Conservation (phyloP, 441 rosid species). For the Erodium moschatum region DNA sequence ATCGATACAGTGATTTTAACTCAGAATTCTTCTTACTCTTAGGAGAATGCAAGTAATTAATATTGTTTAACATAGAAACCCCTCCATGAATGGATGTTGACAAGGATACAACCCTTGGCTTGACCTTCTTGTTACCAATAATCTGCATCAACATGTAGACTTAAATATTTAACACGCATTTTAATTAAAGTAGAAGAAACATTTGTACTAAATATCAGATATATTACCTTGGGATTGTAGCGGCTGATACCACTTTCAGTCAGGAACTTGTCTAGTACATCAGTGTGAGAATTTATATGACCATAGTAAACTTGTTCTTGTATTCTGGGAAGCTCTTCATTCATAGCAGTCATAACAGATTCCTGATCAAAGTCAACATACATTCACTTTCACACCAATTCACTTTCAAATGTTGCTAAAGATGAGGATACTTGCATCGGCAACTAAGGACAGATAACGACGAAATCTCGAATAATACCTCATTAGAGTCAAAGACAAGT, state of each 20-base stretch:
- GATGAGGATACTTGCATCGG: not conserved
- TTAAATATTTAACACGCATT: slow-evolving; percentile 11
- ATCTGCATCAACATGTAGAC: slow-evolving; percentile 43
- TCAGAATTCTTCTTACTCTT: slow-evolving; percentile 48
- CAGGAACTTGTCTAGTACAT: slow-evolving; percentile 78
- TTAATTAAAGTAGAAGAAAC: slow-evolving; percentile 5
- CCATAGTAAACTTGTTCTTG: slow-evolving; percentile 97
- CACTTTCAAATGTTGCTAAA: too few relatives aligned
- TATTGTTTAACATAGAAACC: slow-evolving; percentile 52
- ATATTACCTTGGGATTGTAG: slow-evolving; percentile 75
- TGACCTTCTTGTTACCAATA: slow-evolving; percentile 50
- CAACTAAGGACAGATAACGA: not conserved
- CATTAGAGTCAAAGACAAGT: slow-evolving; percentile 74
- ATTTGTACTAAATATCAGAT: slow-evolving; percentile 18
- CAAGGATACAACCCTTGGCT: slow-evolving; percentile 62
- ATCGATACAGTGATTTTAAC: slow-evolving; percentile 11
- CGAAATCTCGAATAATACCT: slow-evolving; percentile 46
- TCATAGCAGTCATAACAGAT: slow-evolving; percentile 85
- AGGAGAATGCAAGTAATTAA: slow-evolving; percentile 83
- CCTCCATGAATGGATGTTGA: slow-evolving; percentile 50
- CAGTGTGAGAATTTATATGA: slow-evolving; percentile 69
- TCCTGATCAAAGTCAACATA: slow-evolving; percentile 43
- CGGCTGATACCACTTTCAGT: slow-evolving; percentile 84
- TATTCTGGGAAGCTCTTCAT: slow-evolving; percentile 88
- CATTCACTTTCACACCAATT: too few relatives aligned